Base-by-base conservation (phyloP, 2,329 filamentous ascomycete genomes). In the Apiospora sp. region DNA sequence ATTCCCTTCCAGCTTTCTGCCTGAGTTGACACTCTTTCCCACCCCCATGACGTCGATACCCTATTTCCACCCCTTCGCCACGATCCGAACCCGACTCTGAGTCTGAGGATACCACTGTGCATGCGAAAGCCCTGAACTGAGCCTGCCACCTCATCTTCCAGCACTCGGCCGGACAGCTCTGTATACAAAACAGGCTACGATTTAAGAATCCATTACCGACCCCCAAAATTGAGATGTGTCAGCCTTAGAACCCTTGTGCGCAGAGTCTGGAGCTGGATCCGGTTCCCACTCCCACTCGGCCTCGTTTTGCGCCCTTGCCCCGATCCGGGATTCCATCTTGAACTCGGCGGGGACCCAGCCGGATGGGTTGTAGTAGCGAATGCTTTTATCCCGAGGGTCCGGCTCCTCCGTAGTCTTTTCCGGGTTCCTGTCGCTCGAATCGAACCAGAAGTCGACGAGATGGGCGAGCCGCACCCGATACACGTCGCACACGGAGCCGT, bases 391-490 rank as follows among this genome's bases (percentile, higher is more conserved):
- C 16, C 22, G 54, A 30, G 30, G 54, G 16, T 61, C 54, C 30
- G 16, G 5, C 30, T 61, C 30, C 16, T 34, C 54, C 30, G 30
- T 61, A 4, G 4, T 61, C 30, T 4, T 4, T 37, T 61, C 5
- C 54, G 54, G 54, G 30, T 61, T 19, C 16, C 2, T 4, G 0
- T 61, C 54, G 30, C 30, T 37, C 16, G 16, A 22, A 61, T 61
- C 30, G 19, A 22, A 22, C 30, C 54, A 61, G 16, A 61, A 61
- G 10, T 12, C 1, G 54, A 61, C 30, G 16, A 61, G 30, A 12
- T 61, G 16, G 30, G 54, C 54, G 30, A 61, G 54, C 54, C 54
- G 54, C 54, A 61, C 54, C 3, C 54, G 30, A 12, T 61, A 61
- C 16, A 8, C 8, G 54, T 61, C 54, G 54, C 30, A 37, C 30